These are phyloP conservation scores for Colletotrichum sansevieriae DNA, from an alignment of 2,329 filamentous ascomycete species.

Conservation along the genomic window DNA sequence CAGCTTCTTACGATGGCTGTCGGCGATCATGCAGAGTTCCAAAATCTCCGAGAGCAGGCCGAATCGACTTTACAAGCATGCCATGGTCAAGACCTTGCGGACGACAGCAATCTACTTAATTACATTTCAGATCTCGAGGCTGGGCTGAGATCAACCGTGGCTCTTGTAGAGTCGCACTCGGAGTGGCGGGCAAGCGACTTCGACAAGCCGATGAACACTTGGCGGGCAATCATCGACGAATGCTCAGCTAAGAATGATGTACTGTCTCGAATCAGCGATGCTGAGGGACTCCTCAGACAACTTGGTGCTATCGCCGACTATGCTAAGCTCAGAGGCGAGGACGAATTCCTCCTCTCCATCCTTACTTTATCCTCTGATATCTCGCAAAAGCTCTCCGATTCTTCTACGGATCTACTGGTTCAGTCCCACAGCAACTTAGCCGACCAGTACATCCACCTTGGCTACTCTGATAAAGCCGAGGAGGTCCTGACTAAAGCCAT, in stretches of 20 bases:
- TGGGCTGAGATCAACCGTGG: constrained; percentile 59
- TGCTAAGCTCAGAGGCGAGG: constrained; percentile 64
- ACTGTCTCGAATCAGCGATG: constrained; percentile 61
- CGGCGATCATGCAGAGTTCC: constrained; percentile 57
- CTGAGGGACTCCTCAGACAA: constrained; percentile 62
- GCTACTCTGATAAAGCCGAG: constrained; percentile 64
- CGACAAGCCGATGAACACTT: constrained; percentile 55
- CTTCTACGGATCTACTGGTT: constrained; percentile 56
- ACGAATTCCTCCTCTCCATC: constrained; percentile 59
- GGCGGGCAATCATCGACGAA: constrained; percentile 57
- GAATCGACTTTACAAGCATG: constrained; percentile 54
- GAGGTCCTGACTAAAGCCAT: constrained; percentile 70
- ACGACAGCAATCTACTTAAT: constrained; percentile 59
- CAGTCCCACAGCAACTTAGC: constrained; percentile 62
- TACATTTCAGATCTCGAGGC: constrained; percentile 64
- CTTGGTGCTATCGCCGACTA: constrained; percentile 66
- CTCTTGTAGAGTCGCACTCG: constrained; percentile 55
- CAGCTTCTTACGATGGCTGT: constrained; percentile 62
- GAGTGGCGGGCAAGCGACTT: constrained; percentile 50
- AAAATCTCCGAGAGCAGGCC: constrained; percentile 55
- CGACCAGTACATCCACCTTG: constrained; percentile 66
- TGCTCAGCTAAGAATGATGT: constrained; percentile 58
- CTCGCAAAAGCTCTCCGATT: constrained; percentile 50
- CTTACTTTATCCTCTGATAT: constrained; percentile 61
- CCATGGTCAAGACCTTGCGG: constrained; percentile 53